These are phyloP conservation scores for Lindgomyces ingoldianus DNA, from an alignment of 495 filamentous ascomycete species.

Conservation along the genomic window DNA sequence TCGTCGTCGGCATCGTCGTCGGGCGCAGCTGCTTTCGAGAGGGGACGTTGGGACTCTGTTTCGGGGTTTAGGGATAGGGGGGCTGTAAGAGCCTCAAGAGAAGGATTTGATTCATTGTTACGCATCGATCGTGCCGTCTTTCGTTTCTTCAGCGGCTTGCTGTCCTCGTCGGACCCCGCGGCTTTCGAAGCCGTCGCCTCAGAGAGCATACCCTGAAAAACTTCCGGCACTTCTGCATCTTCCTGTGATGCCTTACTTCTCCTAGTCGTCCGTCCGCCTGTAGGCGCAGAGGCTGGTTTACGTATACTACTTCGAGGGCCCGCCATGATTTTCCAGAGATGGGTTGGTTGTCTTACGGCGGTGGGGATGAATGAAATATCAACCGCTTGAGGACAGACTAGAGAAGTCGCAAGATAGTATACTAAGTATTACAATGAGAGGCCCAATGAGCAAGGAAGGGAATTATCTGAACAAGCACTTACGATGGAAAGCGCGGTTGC, in stretches of 20 bases:
- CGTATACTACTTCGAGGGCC: slow-evolving; percentile 8
- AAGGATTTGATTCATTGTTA: neutral
- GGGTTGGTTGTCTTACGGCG: neutral
- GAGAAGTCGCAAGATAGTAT: neutral
- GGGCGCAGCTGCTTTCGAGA: neutral
- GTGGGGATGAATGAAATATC: neutral
- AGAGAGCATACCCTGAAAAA: slow-evolving; percentile 30
- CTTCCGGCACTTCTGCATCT: slow-evolving; percentile 29
- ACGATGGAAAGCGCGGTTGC: neutral
- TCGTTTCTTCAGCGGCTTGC: slow-evolving; percentile 33
- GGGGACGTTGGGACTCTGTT: neutral
- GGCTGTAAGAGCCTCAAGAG: neutral
- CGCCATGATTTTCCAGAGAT: slow-evolving; percentile 9
- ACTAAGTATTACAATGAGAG: neutral
- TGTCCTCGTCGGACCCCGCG: slow-evolving; percentile 28
- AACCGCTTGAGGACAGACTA: neutral
- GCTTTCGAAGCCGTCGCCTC: slow-evolving; percentile 22
- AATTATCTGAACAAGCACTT: too few relatives aligned
- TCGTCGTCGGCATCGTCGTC: slow-evolving; percentile 4
- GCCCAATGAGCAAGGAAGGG: too few relatives aligned
- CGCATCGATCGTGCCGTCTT: slow-evolving; percentile 12
- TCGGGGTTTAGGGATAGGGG: neutral
- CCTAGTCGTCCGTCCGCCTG: slow-evolving; percentile 10
- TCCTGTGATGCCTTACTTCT: slow-evolving; percentile 5
- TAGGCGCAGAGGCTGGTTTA: neutral